Evolutionary conservation across 2,329 filamentous ascomycete genomes (phyloP), one percentile per base, ranked within the genome.

Genomic region (Coniochaeta sp.): DNA sequence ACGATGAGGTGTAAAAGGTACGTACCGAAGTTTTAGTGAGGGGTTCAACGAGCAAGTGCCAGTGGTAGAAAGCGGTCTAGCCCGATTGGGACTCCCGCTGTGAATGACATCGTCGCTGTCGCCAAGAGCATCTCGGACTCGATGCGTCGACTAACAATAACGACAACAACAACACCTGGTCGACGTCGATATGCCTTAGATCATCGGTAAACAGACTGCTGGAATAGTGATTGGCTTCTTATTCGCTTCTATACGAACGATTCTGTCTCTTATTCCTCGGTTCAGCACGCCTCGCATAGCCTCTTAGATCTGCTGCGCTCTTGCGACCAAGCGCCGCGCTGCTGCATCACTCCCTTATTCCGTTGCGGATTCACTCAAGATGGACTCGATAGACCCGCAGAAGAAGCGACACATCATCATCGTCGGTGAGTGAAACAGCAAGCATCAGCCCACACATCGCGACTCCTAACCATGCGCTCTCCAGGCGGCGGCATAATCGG

Each of bases 401-500:
- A 62, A 62, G 28, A 67, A 64, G 59, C 75, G 73, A 60, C 76
- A 80, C 40, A 81, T 82, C 56, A 77, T 83, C 64, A 80, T 83
- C 60, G 72, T 83, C 61, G 73, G 72, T 74, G 65, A 44, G 71
- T 65, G 42, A 58, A 58, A 19, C n/a, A 22, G 16, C 52, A 24
- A 4, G 12, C 30, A 6, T 40, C 16, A 7, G 26, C 12, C 17
- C 52, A 10, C 9, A 34, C 19, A 56, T 22, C n/a, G 7, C 24
- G 24, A 32, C 4, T 16, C 9, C 55, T 57, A 57, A 57, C 55
- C 19, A 3, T 38, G 5, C 50, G 6, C 47, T 14, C 6, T 30
- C 14, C 47, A 91, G 92, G 93, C 66, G 93, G 92, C 66, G 93
- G 93, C 67, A 92, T 98, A 64, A 96, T 98, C 68, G 95, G 95